phyloP scores from a whole-genome alignment of 2,329 filamentous ascomycete species.

The Raffaelea deltoideospora region DNA sequence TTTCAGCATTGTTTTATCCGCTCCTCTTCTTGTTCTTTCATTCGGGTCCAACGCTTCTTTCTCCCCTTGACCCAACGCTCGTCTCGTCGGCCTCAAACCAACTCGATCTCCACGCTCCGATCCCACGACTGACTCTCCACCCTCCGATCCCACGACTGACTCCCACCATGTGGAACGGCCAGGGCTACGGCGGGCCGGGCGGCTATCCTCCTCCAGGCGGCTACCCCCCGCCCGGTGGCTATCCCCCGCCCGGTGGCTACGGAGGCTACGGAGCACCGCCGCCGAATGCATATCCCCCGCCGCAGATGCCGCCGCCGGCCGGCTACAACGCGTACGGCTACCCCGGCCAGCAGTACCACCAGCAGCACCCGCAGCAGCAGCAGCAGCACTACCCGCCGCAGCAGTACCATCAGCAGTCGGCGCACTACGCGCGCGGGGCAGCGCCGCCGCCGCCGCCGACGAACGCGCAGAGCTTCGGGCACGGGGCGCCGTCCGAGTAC shows the following conservation, averaged over 20 bases:
- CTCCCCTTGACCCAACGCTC: too few relatives aligned
- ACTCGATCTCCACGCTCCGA: neutral
- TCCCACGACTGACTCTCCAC: neutral
- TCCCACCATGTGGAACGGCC: slow-evolving; percentile 3
- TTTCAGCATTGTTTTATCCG: neutral
- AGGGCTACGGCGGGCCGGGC: slow-evolving; percentile 12
- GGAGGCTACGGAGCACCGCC: slow-evolving; percentile 5
- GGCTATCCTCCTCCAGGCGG: slow-evolving; percentile 10
- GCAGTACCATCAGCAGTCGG: slow-evolving; percentile 7
- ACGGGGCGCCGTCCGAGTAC: slow-evolving; percentile 53
- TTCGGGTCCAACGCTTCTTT: neutral
- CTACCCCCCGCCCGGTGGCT: neutral
- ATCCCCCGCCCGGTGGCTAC: slow-evolving; percentile 1
- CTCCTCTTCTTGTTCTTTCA: neutral
- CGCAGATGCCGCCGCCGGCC: slow-evolving; percentile 5
- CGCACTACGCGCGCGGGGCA: neutral
- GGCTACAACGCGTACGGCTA: slow-evolving; percentile 7
- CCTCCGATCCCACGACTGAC: neutral
- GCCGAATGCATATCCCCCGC: slow-evolving; percentile 2
- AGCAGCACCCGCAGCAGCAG: neutral
- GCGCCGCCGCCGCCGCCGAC: slow-evolving; percentile 29
- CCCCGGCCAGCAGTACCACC: slow-evolving; percentile 2
- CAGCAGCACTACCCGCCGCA: slow-evolving; percentile 12
- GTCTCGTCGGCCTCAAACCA: neutral
- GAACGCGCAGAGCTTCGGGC: slow-evolving; percentile 42